Base-by-base conservation (phyloP, 1,139 yeast genomes). In the Wickerhamiella pararugosa region DNA sequence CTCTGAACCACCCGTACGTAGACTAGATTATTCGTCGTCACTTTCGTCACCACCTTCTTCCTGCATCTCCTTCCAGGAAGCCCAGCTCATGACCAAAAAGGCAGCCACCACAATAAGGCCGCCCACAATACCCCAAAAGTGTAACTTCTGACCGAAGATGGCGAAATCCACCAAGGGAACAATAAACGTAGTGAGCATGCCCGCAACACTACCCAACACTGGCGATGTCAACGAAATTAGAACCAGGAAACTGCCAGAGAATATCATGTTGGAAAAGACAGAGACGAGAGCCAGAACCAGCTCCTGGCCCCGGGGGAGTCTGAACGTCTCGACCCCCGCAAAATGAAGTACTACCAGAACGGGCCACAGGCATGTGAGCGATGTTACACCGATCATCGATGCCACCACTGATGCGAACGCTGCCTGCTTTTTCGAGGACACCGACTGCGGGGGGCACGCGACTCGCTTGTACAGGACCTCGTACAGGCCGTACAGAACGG, bases 221-320 rank as follows among this genome's bases (percentile, higher is more conserved):
- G 95, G 94, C 10, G 82, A 76, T 0, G 94, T 84, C 46, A 84
- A 68, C 1, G 94, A 79, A 80, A 83, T 81, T 49, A 84, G 65
- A 2, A 86, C 71, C 48, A 84, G 67, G 53, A 84, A 82, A 35
- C 80, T 67, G 3, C 82, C 80, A 37, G 84, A 77, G 56, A 81
- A 84, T 1, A 72, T 52, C 50, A 81, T 65, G 56, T 84, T 84
- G 15, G 80, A 69, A 1, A 73, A 49, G 1, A 80, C 66, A 1
- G 68, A 63, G 6, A 76, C 64, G 21, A 32, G 36, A 4, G 26
- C 26, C 5, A 42, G 25, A 1, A 62, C 36, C 29, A 75, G 66
- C 41, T 67, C 67, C 0, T 65, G 54, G 5, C 70, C 60, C 0
- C 66, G 60, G 10, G 82, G 77, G 25, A 77, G 48, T 44, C 71